Base-by-base conservation (phyloP, 768 basidiomycete genomes). In the Suillus bovinus region DNA sequence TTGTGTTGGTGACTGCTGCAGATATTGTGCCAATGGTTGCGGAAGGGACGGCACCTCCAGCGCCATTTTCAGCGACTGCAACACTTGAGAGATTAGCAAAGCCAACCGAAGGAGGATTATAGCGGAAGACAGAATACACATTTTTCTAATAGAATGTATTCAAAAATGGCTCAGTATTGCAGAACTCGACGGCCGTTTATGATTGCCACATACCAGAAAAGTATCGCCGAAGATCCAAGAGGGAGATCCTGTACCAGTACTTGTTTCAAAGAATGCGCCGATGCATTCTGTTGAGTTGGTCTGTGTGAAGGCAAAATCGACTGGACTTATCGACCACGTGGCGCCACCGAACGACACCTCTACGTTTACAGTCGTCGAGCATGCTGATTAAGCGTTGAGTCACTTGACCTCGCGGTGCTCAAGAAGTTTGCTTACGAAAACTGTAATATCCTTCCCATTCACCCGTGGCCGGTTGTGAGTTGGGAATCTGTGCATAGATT, bases 171-270 rank as follows among this genome's bases (percentile, higher is more conserved):
- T 33, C 4, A 29, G 58, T 44, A 33, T 22, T 5, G 46, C 5
- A 22, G 22, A 29, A 33, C 22, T 60, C 10, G 11, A 24, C 9
- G 8, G 31, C 2, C 2, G n/a, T 1, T 44, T 13, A 17, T 66
- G 0, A 54, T 47, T 29, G 41, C 6, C 10, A 72, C 72, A 16
- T 27, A 76, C 73, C 52, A 84, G 72, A 70, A 82, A 82, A 0
- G 81, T 76, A n/a, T 79, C 83, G 29, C 84, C 85, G 20, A 85
- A 75, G 64, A 85, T 81, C 84, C 85, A 86, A 38, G 77, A 62
- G 0, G 77, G 76, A 4, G 64, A 16, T n/a, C 41, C 24, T 49
- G 79, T 79, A 6, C 67, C 67, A 57, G 79, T 66, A 41, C 70
- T 66, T 31, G 79, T 63, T 17, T 77, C 80, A 67, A 84, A 87